Conservation (phyloP, 2,329 filamentous ascomycete species). For the Fusarium sp. region DNA sequence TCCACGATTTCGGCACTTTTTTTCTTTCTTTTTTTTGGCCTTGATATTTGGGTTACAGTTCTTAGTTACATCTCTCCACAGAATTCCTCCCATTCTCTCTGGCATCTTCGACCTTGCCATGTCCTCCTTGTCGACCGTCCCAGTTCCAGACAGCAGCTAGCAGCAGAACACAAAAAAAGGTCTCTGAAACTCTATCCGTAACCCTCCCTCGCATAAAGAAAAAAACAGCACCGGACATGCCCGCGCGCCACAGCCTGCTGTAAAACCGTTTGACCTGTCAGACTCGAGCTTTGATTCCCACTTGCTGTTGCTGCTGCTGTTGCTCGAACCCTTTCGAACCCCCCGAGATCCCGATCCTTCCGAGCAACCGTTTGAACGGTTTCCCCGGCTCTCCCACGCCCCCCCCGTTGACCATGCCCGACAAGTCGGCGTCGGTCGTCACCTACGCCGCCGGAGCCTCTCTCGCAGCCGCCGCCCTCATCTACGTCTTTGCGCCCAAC, state of each 20-base stretch:
- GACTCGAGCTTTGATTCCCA: constrained; percentile 28
- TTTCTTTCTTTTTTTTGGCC: background rate
- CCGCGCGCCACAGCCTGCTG: constrained; percentile 34
- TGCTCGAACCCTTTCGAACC: background rate
- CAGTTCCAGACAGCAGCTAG: constrained; percentile 4
- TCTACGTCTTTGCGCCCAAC: constrained; percentile 98
- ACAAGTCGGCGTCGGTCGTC: constrained; percentile 60
- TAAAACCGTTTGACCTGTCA: constrained; percentile 38
- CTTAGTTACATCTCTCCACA: background rate
- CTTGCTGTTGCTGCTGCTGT: background rate
- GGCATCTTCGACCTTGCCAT: constrained; percentile 25
- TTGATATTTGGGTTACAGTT: background rate
- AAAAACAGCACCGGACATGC: constrained; percentile 30
- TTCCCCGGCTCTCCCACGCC: background rate
- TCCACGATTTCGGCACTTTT: constrained; percentile 13
- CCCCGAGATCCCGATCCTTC: constrained; percentile 28
- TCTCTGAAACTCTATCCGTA: background rate
- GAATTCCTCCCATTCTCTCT: background rate
- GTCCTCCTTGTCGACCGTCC: constrained; percentile 18
- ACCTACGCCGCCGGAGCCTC: constrained; percentile 96
- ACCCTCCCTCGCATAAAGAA: constrained; percentile 8
- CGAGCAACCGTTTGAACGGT: constrained; percentile 26
- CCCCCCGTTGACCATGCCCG: constrained; percentile 46
- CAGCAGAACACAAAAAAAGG: background rate
- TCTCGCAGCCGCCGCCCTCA: constrained; percentile 90